These are phyloP conservation scores for Danielia reshetovae DNA, from an alignment of 805 yeast genomes.

Conservation along the genomic window DNA sequence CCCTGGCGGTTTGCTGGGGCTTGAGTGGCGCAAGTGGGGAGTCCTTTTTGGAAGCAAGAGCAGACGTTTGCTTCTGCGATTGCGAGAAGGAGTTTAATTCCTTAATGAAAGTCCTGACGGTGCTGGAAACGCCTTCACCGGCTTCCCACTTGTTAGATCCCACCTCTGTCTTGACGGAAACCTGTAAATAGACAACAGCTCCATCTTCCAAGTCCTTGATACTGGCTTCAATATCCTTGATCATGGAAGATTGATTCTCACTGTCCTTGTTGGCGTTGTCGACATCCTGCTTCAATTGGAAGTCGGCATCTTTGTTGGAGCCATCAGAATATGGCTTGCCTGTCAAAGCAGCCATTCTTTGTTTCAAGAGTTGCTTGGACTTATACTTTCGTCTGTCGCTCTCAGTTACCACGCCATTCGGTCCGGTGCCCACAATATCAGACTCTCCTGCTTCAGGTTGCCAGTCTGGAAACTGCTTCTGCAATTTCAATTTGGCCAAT, in stretches of 20 bases:
- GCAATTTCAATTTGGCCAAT: constrained; percentile 51
- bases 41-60: background rate
- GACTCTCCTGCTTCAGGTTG: constrained; percentile 30
- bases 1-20: constrained; percentile 6
- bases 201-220: constrained; percentile 60
- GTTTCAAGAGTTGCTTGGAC: constrained; percentile 71
- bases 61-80: background rate
- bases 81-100: constrained; percentile 37
- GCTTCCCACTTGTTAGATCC: constrained; percentile 74
- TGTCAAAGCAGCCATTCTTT: constrained; percentile 90
- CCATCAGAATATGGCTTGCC: constrained; percentile 57
- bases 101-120: constrained; percentile 59
- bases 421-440: constrained; percentile 72
- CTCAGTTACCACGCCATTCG: constrained; percentile 82
- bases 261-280: constrained; percentile 51
- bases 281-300: constrained; percentile 48
- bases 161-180: constrained; percentile 39
- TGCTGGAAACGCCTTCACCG: constrained; percentile 68
- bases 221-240: constrained; percentile 68
- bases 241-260: constrained; percentile 52
- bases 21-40: constrained; percentile 3
- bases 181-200: constrained; percentile 39
- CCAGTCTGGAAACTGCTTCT: constrained; percentile 65
- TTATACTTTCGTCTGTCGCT: constrained; percentile 75
- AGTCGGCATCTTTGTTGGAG: constrained; percentile 52